Conservation (phyloP, 305 asterid species). For the Fraxinus sp. region DNA sequence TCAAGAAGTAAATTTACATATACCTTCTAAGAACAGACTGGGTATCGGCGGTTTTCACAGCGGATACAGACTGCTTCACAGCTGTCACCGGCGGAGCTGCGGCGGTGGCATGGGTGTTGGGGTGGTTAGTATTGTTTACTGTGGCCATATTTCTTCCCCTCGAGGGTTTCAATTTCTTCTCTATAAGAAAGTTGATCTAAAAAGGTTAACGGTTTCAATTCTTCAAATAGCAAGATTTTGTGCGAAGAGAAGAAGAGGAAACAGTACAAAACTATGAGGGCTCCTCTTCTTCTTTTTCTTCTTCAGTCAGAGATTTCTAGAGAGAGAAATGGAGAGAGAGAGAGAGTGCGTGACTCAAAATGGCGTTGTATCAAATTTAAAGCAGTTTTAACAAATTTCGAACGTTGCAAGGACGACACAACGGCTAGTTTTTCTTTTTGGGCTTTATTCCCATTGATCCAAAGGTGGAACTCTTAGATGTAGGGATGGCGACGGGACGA, state of each 20-base stretch:
- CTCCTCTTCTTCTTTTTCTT: slow-evolving; percentile 25
- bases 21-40: slow-evolving; percentile 86
- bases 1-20: background rate
- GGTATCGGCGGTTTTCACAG: slow-evolving; percentile 64
- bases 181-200: background rate
- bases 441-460: background rate
- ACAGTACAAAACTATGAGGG: background rate
- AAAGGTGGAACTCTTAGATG: background rate
- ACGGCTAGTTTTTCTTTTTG: slow-evolving; percentile 37
- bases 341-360: slow-evolving; percentile 12
- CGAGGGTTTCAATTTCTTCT: background rate
- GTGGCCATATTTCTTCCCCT: slow-evolving; percentile 40
- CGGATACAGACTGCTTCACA: slow-evolving; percentile 53
- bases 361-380: background rate
- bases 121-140: slow-evolving; percentile 36
- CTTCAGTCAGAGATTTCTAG: background rate
- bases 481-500: too few species aligned
- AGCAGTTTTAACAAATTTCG: slow-evolving; percentile 28
- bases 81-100: slow-evolving; percentile 34
- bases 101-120: slow-evolving; percentile 36
- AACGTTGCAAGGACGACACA: slow-evolving; percentile 32
- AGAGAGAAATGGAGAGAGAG: background rate
- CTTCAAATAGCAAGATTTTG: slow-evolving; percentile 22
- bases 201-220: background rate
- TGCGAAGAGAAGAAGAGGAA: slow-evolving; percentile 32